Base-by-base conservation (phyloP, 208 protist genomes). In the Porcisia deanei region DNA sequence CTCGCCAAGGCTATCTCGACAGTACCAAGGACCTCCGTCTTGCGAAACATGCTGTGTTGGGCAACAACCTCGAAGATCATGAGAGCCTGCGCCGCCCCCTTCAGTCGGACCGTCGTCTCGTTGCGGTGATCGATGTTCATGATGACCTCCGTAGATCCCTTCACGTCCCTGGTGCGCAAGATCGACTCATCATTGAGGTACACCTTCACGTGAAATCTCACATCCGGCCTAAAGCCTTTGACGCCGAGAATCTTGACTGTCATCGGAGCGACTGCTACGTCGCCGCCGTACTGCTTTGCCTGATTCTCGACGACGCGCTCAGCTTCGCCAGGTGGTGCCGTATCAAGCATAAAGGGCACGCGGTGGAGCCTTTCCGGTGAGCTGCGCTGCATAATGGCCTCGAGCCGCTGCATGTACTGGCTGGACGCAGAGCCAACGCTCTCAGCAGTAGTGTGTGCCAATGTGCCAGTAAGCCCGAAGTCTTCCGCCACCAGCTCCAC, bases 81-180 rank as follows among this genome's bases (percentile, higher is more conserved):
- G 63, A 60, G 18, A 25, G 84, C 76, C 45, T 86, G 77, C 34
- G 76, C 49, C 12, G 86, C 83, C 71, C 94, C 81, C 67, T 76
- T 76, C 60, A 97, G 77, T 4, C 58, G 68, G 3, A 91, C 80
- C 22, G 81, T 92, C 66, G 72, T 67, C 63, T 95, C 90, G 80
- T 94, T 94, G 81, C 88, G 75, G 72, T 94, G 83, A 45, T 71
- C 82, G 71, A 94, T 90, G 72, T 84, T 77, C 70, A 94, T 85
- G 30, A 45, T 18, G 30, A 89, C 72, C 34, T 82, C 76, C 1
- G 69, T 53, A 6, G 71, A 77, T 25, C 71, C 73, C 47, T 80
- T 77, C 57, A 88, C 78, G 59, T 87, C 80, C 16, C 73, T 73
- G 2, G 91, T 97, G 43, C 84, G 81, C 67, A 97, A 79, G 41